Evolutionary conservation across 2,329 filamentous ascomycete species (phyloP), one percentile per base, ranked within the genome.

Genomic region (Amauroascus niger): DNA sequence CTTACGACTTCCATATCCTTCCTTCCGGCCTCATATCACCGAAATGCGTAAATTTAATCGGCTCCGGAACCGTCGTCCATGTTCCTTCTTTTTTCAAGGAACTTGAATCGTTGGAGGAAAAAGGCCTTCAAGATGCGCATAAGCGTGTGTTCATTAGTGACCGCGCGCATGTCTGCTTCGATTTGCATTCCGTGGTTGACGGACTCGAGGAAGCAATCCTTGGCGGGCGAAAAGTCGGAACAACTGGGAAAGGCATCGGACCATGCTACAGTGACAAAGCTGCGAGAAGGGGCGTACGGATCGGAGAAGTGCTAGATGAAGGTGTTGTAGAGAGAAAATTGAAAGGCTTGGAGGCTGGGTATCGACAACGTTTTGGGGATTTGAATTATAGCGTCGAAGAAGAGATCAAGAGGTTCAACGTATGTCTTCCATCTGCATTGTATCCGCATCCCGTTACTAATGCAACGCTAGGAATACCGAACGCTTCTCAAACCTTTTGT

Each of bases 191-290:
- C 11, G 58, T 61, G 14, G 58, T 61, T 9, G 73, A 76, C 55
- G 72, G 72, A 32, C 63, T 75, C 39, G 69, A 72, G 57, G 73
- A 76, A 61, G 69, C 71, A 46, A 67, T 63, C 52, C 64, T 71
- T 37, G 71, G 70, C 55, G 70, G 67, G 32, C 68, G 70, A 58
- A 73, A 74, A 63, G 72, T 76, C 39, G 74, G 74, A 32, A 76
- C 74, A 11, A 76, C 74, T 2, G 70, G 72, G 30, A 75, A 76
- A 61, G 74, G 74, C 6, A 75, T 76, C 56, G 74, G 78, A 43
- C 81, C 81, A 62, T 79, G 78, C 58, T 83, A 83, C 69, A 79
- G 77, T 63, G 79, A 78, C 62, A 83, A 83, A 69, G 80, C 80
- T 58, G 75, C 79, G 5, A 71, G 81, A 55, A 75, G 75, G 40